Evolutionary conservation across 768 basidiomycete species (phyloP).

Genomic region (Inosperma sp.): DNA sequence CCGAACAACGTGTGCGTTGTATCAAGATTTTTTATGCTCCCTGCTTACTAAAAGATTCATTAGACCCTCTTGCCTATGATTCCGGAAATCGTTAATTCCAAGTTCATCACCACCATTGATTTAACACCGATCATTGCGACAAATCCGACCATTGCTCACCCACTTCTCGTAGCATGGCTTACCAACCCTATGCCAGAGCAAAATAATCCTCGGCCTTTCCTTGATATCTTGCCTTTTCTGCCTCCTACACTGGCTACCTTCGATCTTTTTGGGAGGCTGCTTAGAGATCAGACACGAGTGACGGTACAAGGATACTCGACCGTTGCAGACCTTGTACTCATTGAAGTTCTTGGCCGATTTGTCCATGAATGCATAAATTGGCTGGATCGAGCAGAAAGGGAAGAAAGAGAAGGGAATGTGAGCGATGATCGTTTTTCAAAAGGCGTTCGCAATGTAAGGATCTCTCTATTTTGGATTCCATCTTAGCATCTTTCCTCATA

Average conservation of each 20-base stretch:
- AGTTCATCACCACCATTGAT: constrained; percentile 64
- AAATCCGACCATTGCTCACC: constrained; percentile 68
- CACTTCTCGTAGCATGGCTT: constrained; percentile 58
- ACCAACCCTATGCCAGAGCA: constrained; percentile 36
- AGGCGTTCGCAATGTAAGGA: constrained; percentile 68
- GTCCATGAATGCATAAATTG: constrained; percentile 66
- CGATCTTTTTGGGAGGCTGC: constrained; percentile 64
- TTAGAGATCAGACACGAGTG: constrained; percentile 56
- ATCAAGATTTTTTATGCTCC: constrained; percentile 3
- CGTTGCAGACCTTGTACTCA: constrained; percentile 58
- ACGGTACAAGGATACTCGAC: constrained; percentile 45
- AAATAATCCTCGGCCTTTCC: constrained; percentile 44
- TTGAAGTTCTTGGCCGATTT: constrained; percentile 66
- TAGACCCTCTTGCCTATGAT: constrained; percentile 53
- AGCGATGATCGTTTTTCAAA: constrained; percentile 72
- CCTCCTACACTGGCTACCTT: constrained; percentile 72
- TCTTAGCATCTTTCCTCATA: constrained; percentile 1
- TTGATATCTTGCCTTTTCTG: constrained; percentile 59
- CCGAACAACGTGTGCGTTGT: constrained; percentile 63
- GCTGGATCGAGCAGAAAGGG: constrained; percentile 64
- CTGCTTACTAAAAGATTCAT: background rate
- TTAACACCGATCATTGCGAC: constrained; percentile 58
- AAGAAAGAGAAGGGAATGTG: constrained; percentile 61
- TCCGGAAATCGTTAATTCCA: constrained; percentile 40
- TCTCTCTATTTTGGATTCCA: constrained; percentile 12